These are phyloP conservation scores for Cladophialophora carrionii DNA, from an alignment of 2,329 filamentous ascomycete species.

Conservation along the genomic window DNA sequence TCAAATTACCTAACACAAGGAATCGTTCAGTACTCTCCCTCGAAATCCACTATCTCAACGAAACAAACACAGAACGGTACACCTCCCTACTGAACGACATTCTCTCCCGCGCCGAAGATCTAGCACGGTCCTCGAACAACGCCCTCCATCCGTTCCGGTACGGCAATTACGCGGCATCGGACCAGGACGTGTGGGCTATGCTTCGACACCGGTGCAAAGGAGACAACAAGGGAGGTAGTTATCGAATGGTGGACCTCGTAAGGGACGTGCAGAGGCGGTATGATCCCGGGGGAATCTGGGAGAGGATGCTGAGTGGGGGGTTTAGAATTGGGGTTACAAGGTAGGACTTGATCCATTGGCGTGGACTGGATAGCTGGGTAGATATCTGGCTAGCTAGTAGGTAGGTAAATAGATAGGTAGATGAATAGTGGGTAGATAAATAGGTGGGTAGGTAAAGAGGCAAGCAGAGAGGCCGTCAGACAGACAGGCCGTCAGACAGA, in stretches of 20 bases:
- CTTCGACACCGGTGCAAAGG: neutral
- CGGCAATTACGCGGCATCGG: neutral
- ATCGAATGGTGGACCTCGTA: neutral
- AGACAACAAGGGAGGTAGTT: neutral
- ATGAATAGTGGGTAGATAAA: no score
- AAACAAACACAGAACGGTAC: neutral
- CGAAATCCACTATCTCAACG: conserved; percentile 3
- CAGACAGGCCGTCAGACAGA: no score
- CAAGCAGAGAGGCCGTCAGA: no score
- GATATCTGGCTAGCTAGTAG: no score
- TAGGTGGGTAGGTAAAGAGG: no score
- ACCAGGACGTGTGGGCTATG: neutral
- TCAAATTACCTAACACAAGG: neutral
- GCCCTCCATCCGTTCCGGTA: conserved; percentile 3
- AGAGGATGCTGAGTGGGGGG: neutral
- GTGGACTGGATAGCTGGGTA: neutral
- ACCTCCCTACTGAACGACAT: neutral
- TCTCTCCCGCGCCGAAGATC: neutral
- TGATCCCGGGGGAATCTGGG: neutral
- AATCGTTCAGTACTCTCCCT: neutral
- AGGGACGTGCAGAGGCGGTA: neutral
- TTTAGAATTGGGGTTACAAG: neutral
- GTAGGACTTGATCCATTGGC: neutral
- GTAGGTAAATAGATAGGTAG: no score
- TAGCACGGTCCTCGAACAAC: neutral